These are phyloP conservation scores for Linderniella brevidens DNA, from an alignment of 257 asterid genomes.

Conservation along the genomic window DNA sequence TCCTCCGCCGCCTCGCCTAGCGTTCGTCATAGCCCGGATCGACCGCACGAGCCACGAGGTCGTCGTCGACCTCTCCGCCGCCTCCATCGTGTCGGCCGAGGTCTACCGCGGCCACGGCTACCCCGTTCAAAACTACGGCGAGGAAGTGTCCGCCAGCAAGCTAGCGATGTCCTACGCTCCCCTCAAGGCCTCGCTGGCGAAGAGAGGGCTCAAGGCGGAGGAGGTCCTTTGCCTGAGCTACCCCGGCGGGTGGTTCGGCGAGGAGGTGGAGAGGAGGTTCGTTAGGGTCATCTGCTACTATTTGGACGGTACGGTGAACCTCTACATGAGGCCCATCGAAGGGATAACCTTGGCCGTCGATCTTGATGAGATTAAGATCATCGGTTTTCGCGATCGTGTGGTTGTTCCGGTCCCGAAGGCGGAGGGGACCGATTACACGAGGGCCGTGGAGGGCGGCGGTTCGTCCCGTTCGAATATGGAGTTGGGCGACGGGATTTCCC, in stretches of 20 bases:
- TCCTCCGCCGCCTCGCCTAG: conserved; percentile 21
- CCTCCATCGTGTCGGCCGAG: conserved; percentile 15
- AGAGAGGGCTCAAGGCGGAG: conserved; percentile 35
- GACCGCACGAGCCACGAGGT: conserved; percentile 24
- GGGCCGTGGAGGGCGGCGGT: background rate
- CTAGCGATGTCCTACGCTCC: conserved; percentile 28
- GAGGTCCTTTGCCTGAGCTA: conserved; percentile 34
- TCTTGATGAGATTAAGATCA: conserved; percentile 47
- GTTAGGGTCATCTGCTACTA: conserved; percentile 43
- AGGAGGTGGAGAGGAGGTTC: conserved; percentile 21
- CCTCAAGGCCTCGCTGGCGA: conserved; percentile 28
- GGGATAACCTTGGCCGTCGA: conserved; percentile 42
- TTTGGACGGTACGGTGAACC: conserved; percentile 41
- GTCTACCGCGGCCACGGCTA: conserved; percentile 41
- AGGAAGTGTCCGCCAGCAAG: conserved; percentile 19
- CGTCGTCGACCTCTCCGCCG: conserved; percentile 21
- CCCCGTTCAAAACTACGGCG: conserved; percentile 25
- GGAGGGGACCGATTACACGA: conserved; percentile 26
- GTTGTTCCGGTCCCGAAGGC: conserved; percentile 49
- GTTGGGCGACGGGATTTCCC: conserved; percentile 7
- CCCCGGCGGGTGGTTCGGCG: conserved; percentile 58
- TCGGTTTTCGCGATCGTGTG: conserved; percentile 22
- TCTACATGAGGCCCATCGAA: conserved; percentile 70
- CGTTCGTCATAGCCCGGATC: conserved; percentile 28
- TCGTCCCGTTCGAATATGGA: background rate